Evolutionary conservation across 352 stramenopile species (phyloP), one percentile per base, ranked within the genome.

Genomic region (Pythium vanterpoolii): DNA sequence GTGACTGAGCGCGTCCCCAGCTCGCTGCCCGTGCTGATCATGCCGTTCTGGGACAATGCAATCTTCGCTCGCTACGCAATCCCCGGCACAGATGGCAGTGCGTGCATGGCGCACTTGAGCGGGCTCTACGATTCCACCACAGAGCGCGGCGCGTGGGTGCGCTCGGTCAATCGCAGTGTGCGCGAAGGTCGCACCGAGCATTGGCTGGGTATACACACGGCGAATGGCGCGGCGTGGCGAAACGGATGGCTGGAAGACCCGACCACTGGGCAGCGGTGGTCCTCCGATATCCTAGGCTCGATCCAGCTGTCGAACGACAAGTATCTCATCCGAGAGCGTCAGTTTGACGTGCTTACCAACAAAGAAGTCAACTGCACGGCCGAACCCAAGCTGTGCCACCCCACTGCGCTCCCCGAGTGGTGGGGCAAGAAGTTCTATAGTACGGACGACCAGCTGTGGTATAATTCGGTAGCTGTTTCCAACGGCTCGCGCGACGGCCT

Each of bases 41-140:
- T 79, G 62, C 74, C 74, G 13, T 80, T 63, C 58, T 77, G 72
- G 74, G 72, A 83, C 48, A 78, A 74, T 26, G 69, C 66, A 5
- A 56, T 64, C 5, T 55, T 66, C 36, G 68, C 68, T 7, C 63
- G 69, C 10, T 76, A 73, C 47, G 56, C 55, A 24, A 56, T 77
- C 7, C 72, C 74, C 19, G 66, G 62, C 2, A 42, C 10, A 24
- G 69, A 83, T 34, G 74, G 74, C 43, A 69, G 56, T 5, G 66
- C 72, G 1, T 83, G 74, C 18, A 64, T 76, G 52, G 66, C 79
- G 26, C 64, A 65, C 16, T 52, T 77, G 14, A 44, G 23, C 14
- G 73, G 71, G 0, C 64, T 69, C 14, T 80, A 68, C 31, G 55
- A 73, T 11, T 64, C 71, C 39, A 56, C 50, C 13, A 50, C 30